Base-by-base conservation (phyloP, 1,284 basidiomycete genomes). In the Ustilago lituana region DNA sequence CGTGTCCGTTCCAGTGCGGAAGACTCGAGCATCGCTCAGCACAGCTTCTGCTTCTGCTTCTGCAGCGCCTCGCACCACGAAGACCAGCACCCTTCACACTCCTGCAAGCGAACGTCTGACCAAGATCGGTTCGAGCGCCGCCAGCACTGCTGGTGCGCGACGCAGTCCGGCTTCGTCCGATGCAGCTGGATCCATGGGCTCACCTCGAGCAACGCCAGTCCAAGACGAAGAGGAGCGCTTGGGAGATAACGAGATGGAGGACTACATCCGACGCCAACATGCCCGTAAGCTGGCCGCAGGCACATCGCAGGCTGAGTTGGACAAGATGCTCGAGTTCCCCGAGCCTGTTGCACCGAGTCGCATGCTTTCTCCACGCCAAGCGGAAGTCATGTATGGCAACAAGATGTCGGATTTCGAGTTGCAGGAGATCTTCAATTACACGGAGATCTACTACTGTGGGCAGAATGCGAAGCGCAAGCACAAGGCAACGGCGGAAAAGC, bases 171-270 rank as follows among this genome's bases (percentile, higher is more conserved):
- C 62, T 8, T 48, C 45, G 4, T 63, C 63, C 0, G 67, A 69
- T 31, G 48, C 63, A 20, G 45, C 29, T 11, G 49, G 37, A 7
- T 67, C 64, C 5, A 17, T 29, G 17, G 37, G 33, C 12, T 69
- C 66, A 2, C 29, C 55, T 14, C 55, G 66, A 23, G 64, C 55
- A 3, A 66, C 72, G 17, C 51, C 69, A 4, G 52, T 58, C 1
- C 51, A 78, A 10, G 77, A 80, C 67, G 95, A 98, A 65, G 96
- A 98, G 71, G 94, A 98, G 83, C 62, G 90, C 1, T 83, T 90
- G 12, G 96, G 92, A 19, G 96, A 99, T 78, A 92, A 94, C 65
- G 96, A 99, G 84, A 98, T 99, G 95, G 85, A 91, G 77, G 89
- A 91, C 62, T 98, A 97, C 82, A 93, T 98, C 62, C 87, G 88